Base-by-base conservation (phyloP, 1,284 basidiomycete genomes). In the Stereum hirsutum region DNA sequence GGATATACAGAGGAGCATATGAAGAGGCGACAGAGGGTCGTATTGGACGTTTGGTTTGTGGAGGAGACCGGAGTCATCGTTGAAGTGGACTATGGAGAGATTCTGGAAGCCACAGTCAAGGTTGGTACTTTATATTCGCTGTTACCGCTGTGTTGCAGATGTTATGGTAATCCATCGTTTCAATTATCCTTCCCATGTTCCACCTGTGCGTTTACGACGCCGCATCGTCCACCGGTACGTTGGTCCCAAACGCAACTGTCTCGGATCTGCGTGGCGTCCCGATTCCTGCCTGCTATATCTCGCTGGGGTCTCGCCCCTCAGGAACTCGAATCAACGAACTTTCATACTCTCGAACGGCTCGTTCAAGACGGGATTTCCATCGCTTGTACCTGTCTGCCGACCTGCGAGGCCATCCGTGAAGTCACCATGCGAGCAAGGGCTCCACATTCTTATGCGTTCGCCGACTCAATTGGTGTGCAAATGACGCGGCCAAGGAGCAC, bases 1-100 rank as follows among this genome's bases (percentile, higher is more conserved):
- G n/a, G n/a, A n/a, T n/a, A n/a, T n/a, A n/a, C n/a, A n/a, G n/a
- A n/a, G n/a, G 23, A 39, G 12, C 41, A 50, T 39, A 37, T 31
- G 21, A 25, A 21, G 28, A 19, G 19, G 37, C 41, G 41, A 28
- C 46, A 48, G 46, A 40, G 46, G 12, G 36, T 48, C 20, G 36
- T 38, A 8, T 20, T 50, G 39, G 42, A 48, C 19, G 36, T 49
- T 11, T 45, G 43, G 41, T 48, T 50, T 27, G 28, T 45, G 32
- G 44, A 50, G 39, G 41, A 42, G 15, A 6, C 8, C 31, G 38
- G 38, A 6, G 41, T 44, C 26, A 17, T 31, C 12, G 26, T 6
- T 11, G 44, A 50, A 17, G 43, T 50, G 12, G 41, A 48, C 20
- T 50, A 50, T 7, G n/a, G 20, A 3, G 26, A 30, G 38, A 36